phyloP scores from a whole-genome alignment of 164 flowering plant genomes.

The Berberis thunbergii region DNA sequence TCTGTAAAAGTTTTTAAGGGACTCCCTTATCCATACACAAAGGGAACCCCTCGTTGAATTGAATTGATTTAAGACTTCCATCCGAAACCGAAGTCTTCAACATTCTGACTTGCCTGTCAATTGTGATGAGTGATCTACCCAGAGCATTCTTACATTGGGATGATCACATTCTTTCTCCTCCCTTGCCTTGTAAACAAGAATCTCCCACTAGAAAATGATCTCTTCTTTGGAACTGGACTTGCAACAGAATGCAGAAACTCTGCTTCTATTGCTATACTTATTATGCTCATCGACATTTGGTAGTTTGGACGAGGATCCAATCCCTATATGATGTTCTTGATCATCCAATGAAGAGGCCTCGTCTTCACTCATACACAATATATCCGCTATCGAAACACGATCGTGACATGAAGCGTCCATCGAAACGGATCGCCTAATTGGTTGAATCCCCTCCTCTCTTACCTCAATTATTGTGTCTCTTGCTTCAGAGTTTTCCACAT shows the following conservation, averaged over 20 bases:
- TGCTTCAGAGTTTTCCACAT: constrained; percentile 20
- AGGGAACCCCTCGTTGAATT: no score
- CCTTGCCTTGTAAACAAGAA: constrained; percentile 32
- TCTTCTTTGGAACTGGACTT: constrained; percentile 40
- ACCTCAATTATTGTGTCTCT: constrained; percentile 34
- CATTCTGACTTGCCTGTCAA: background rate
- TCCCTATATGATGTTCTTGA: constrained; percentile 2
- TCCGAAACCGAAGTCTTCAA: background rate
- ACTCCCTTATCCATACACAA: background rate
- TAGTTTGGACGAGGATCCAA: constrained; percentile 26
- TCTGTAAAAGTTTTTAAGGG: background rate
- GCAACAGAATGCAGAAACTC: constrained; percentile 27
- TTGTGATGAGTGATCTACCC: background rate
- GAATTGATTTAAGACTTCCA: background rate
- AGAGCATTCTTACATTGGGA: background rate
- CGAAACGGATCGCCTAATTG: constrained; percentile 54
- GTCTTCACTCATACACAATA: constrained; percentile 19
- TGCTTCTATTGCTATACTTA: constrained; percentile 22
- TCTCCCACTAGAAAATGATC: constrained; percentile 71
- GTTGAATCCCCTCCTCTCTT: constrained; percentile 22
- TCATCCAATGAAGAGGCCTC: constrained; percentile 12
- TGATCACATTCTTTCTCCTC: constrained; percentile 16
- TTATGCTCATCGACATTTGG: constrained; percentile 14
- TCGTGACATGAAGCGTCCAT: constrained; percentile 34
- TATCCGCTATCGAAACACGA: constrained; percentile 38